Evolutionary conservation across 371 early-diverging fungal species (phyloP), one percentile per base, ranked within the genome.

Genomic region (Rhizopus sp.): DNA sequence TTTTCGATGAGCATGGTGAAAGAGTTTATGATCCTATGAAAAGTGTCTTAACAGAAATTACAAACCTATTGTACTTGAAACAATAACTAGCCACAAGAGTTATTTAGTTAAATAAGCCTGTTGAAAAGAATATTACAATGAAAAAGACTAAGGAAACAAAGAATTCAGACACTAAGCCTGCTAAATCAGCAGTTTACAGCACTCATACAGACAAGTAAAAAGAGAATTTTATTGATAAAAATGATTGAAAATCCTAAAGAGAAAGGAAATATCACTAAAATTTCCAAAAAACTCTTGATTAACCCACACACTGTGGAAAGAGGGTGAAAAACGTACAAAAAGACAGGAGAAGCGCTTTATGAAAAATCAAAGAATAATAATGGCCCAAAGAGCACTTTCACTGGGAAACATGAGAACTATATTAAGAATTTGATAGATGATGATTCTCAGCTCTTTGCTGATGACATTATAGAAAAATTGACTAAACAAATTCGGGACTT

Each of bases 201-300:
- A 53, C 38, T 53, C 40, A 46, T 45, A 55, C 30, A 5, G 33
- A 50, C 13, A 30, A 37, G 47, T 23, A 45, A 45, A 16, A 4
- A 17, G 33, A 55, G 46, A 46, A 47, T 35, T 1, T 12, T 32
- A 31, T 55, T 55, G 35, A 55, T 46, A 55, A 29, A 29, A 55
- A 42, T 54, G 32, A 29, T 54, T 30, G 44, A 44, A 44, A 44
- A 35, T 47, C 29, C 55, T 46, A 16, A 55, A 47, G 55, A 55
- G 55, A 32, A 46, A 45, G 47, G 35, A 35, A 44, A 17, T 45
- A 35, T 47, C 13, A 38, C 55, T 35, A 55, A 55, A 35, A 6
- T 55, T 47, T 7, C 29, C 15, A 55, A 35, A 55, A 34, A 55
- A 16, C 46, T 55, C 5, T 34, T 33, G 33, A 38, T 55, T 47